phyloP scores from a whole-genome alignment of 2,329 filamentous ascomycete genomes.

The Ambrosiella xylebori region DNA sequence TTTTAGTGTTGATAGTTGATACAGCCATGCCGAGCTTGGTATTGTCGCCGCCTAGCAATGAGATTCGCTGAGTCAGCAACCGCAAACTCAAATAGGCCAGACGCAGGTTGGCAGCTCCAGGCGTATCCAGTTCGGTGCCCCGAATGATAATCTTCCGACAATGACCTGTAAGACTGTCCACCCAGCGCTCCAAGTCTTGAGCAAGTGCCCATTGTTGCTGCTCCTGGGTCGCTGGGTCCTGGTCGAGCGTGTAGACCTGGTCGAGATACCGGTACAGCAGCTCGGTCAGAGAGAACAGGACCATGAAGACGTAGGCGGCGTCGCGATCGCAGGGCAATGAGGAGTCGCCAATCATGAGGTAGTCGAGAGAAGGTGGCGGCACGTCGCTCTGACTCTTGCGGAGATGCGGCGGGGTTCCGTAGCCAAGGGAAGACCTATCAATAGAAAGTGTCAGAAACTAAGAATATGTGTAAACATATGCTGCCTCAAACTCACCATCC shows the following conservation, averaged over 20 bases:
- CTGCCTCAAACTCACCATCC: conserved; percentile 28
- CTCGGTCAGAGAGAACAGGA: conserved; percentile 28
- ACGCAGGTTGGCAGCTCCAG: conserved; percentile 33
- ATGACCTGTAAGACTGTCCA: conserved; percentile 23
- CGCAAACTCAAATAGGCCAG: conserved; percentile 32
- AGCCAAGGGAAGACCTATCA: conserved; percentile 31
- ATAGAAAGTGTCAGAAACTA: not conserved
- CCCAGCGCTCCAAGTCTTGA: conserved; percentile 26
- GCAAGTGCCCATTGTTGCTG: not conserved
- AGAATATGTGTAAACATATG: not conserved
- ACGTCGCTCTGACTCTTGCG: conserved; percentile 30
- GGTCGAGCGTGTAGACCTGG: conserved; percentile 9
- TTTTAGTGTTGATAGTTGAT: too few relatives aligned
- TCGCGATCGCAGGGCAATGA: conserved; percentile 15
- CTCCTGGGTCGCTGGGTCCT: conserved; percentile 15
- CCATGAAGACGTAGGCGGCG: conserved; percentile 25
- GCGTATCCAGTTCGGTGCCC: conserved; percentile 24
- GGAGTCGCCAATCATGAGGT: conserved; percentile 18
- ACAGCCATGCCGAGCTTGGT: not conserved
- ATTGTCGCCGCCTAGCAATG: conserved; percentile 18
- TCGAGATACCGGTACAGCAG: conserved; percentile 21
- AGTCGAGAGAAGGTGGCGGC: conserved; percentile 23
- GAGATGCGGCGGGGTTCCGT: conserved; percentile 35
- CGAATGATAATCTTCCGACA: conserved; percentile 25
- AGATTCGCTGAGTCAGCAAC: conserved; percentile 29